Percentiles rank a stretch among this genome's conserved stretches.
Conservation (phyloP, 2,329 filamentous ascomycete genomes). For the Lachnellula subtilissima region DNA sequence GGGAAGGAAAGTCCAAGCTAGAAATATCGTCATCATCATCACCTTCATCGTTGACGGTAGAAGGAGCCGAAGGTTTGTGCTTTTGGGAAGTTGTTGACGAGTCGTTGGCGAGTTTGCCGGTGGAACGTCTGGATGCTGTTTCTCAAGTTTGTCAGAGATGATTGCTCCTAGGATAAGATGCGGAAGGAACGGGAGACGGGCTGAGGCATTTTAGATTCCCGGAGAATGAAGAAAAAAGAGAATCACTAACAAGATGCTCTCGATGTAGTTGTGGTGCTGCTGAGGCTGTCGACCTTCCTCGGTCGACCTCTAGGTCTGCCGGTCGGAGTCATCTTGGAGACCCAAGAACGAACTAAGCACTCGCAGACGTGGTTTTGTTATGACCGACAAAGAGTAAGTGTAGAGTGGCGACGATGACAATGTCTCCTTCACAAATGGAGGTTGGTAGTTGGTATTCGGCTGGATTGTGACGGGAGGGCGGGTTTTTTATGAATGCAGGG, state of each 20-base stretch:
- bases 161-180: neutral
- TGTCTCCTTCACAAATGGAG: neutral
- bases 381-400: too few species aligned
- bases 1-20: constrained; percentile 13
- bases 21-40: constrained; percentile 9
- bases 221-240: neutral
- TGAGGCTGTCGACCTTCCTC: constrained; percentile 13
- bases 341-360: neutral
- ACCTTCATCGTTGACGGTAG: constrained; percentile 3
- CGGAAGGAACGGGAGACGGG: neutral
- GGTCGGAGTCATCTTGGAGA: constrained; percentile 16
- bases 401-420: neutral
- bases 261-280: constrained; percentile 15
- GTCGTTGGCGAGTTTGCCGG: constrained; percentile 10
- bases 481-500: neutral
- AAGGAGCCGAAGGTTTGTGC: constrained; percentile 1
- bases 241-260: constrained; percentile 24
- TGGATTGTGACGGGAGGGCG: neutral
- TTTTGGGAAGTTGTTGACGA: constrained; percentile 2
- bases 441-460: neutral
- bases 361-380: too few species aligned
- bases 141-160: constrained; percentile 7
- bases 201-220: neutral
- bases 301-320: constrained; percentile 21
- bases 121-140: constrained; percentile 21